These are phyloP conservation scores for Didymella arachidicola DNA, from an alignment of 2,329 filamentous ascomycete species.

Conservation along the genomic window DNA sequence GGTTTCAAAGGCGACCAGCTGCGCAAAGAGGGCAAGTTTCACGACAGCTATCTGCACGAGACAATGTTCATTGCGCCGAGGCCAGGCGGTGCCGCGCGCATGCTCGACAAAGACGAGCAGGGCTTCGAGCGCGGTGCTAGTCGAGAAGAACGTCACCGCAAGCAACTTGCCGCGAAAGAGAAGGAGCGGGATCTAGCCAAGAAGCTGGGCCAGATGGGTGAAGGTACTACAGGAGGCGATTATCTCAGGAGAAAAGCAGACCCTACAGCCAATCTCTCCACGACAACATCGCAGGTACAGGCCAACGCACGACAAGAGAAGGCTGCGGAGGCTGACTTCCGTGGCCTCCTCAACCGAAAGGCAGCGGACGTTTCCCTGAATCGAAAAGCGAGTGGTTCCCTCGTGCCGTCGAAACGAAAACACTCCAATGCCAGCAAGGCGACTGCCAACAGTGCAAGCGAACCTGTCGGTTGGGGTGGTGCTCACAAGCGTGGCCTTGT, in stretches of 20 bases:
- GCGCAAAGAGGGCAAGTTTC: slow-evolving; percentile 52
- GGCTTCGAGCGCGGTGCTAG: slow-evolving; percentile 59
- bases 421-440: slow-evolving; percentile 45
- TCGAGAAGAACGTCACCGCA: slow-evolving; percentile 70
- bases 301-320: slow-evolving; percentile 28
- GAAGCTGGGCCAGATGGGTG: slow-evolving; percentile 69
- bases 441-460: slow-evolving; percentile 34
- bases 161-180: slow-evolving; percentile 70
- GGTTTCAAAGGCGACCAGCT: slow-evolving; percentile 39
- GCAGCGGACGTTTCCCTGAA: slow-evolving; percentile 52
- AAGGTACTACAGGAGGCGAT: slow-evolving; percentile 69
- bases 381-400: slow-evolving; percentile 22
- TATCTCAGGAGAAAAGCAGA: slow-evolving; percentile 65
- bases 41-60: slow-evolving; percentile 66
- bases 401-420: slow-evolving; percentile 54
- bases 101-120: slow-evolving; percentile 69
- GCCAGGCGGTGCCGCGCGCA: slow-evolving; percentile 62
- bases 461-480: slow-evolving; percentile 59
- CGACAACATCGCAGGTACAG: slow-evolving; percentile 29
- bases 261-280: slow-evolving; percentile 30
- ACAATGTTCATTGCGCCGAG: slow-evolving; percentile 55
- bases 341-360: slow-evolving; percentile 56
- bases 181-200: slow-evolving; percentile 76
- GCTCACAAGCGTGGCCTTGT: slow-evolving; percentile 53
- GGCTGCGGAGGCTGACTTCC: slow-evolving; percentile 38